phyloP scores from a whole-genome alignment of 345 rosid genomes.

The Citrus sinensis region DNA sequence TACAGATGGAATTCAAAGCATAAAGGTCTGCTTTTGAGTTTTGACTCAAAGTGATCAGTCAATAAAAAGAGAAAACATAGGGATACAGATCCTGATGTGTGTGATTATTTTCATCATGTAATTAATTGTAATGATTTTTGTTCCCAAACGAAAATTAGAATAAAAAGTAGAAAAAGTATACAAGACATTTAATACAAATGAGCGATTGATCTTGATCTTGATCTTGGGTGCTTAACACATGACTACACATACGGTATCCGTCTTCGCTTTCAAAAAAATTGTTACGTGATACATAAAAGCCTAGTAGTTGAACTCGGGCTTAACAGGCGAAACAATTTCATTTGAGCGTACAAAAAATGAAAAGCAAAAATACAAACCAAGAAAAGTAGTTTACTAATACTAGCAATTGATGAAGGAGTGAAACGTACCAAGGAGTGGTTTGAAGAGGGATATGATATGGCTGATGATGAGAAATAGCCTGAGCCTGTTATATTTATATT shows the following conservation, averaged over 20 bases:
- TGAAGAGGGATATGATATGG: neutral
- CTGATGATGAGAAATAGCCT: neutral
- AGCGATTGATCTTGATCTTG: too few relatives aligned
- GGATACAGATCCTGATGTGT: neutral
- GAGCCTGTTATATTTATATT: neutral
- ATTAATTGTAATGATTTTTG: too few relatives aligned
- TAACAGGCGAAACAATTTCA: neutral
- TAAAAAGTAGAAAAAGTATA: too few relatives aligned
- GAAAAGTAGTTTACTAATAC: neutral
- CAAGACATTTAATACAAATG: too few relatives aligned
- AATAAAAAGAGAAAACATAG: neutral
- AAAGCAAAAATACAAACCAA: neutral
- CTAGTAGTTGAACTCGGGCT: too few relatives aligned
- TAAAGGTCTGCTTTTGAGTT: constrained; percentile 2
- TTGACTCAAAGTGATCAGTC: neutral
- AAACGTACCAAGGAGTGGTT: neutral
- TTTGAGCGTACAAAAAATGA: neutral
- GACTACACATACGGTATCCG: too few relatives aligned
- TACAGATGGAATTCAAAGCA: constrained; percentile 5
- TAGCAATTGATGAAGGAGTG: neutral
- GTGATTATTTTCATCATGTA: too few relatives aligned
- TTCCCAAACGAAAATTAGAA: neutral
- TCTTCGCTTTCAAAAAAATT: too few relatives aligned
- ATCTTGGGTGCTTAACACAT: too few relatives aligned
- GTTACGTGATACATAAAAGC: too few relatives aligned